Evolutionary conservation across 1,284 basidiomycete species (phyloP).

Genomic region (Mycena sp.): DNA sequence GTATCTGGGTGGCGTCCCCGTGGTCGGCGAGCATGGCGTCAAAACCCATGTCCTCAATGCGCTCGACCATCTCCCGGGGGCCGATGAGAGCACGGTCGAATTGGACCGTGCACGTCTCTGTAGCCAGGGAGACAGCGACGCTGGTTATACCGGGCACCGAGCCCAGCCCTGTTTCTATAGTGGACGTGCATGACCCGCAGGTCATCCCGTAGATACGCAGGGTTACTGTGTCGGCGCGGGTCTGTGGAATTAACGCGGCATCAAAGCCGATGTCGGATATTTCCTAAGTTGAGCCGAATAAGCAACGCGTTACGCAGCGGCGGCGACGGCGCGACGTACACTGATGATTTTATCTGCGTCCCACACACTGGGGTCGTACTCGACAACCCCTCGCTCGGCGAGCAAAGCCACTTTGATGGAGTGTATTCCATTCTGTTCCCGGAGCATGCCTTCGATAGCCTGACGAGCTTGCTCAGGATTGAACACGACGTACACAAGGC

Average conservation of each 20-base stretch:
- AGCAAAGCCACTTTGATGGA: slow-evolving; percentile 93
- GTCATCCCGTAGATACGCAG: slow-evolving; percentile 93
- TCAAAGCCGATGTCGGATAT: slow-evolving; percentile 95
- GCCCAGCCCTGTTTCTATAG: slow-evolving; percentile 78
- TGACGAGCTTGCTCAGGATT: slow-evolving; percentile 38
- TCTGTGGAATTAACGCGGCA: slow-evolving; percentile 75
- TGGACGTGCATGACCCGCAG: slow-evolving; percentile 83
- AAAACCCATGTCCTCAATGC: slow-evolving; percentile 90
- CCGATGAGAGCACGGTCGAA: slow-evolving; percentile 83
- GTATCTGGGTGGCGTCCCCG: slow-evolving; percentile 87
- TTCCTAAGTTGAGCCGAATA: slow-evolving; percentile 60
- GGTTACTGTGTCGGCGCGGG: slow-evolving; percentile 71
- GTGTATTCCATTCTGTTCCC: slow-evolving; percentile 84
- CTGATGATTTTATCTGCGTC: slow-evolving; percentile 80
- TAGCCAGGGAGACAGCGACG: slow-evolving; percentile 78
- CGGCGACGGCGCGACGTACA: slow-evolving; percentile 52
- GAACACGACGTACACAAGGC: neutral
- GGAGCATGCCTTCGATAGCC: slow-evolving; percentile 96
- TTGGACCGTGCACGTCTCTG: slow-evolving; percentile 77
- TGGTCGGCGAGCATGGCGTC: slow-evolving; percentile 90
- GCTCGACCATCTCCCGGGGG: slow-evolving; percentile 87
- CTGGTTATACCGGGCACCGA: slow-evolving; percentile 80
- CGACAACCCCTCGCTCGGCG: slow-evolving; percentile 91
- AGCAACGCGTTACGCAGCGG: slow-evolving; percentile 17
- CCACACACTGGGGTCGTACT: slow-evolving; percentile 90